phyloP scores from a whole-genome alignment of 208 protist species.

The Trypanosoma platydactyli region DNA sequence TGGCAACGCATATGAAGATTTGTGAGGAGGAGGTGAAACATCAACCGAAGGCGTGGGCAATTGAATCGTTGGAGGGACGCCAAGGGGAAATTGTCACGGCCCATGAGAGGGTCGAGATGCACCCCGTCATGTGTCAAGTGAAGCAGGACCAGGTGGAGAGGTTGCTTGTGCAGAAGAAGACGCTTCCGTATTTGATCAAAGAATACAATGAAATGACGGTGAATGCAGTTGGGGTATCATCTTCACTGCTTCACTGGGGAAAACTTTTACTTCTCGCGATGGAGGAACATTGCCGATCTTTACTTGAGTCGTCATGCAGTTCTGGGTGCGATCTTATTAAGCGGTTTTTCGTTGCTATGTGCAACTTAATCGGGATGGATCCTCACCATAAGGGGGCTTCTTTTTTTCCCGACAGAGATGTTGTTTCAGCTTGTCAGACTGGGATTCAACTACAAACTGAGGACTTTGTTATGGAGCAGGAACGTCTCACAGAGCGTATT shows the following conservation, averaged over 20 bases:
- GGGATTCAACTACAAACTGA: conserved; percentile 34
- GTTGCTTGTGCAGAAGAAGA: neutral
- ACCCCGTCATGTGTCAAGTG: conserved; percentile 7
- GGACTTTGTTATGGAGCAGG: conserved; percentile 41
- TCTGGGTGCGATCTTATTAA: conserved; percentile 8
- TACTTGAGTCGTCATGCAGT: conserved; percentile 1
- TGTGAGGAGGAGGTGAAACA: conserved; percentile 11
- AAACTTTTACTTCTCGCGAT: neutral
- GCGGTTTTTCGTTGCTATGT: neutral
- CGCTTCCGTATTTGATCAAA: neutral
- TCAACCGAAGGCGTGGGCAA: conserved; percentile 1
- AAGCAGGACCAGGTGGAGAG: neutral
- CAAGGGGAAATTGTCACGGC: neutral
- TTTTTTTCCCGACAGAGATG: neutral
- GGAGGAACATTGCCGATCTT: neutral
- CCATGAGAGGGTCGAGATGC: neutral
- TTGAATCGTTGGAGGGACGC: conserved; percentile 5
- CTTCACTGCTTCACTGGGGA: neutral
- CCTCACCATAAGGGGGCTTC: neutral
- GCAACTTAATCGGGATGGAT: neutral
- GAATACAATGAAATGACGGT: neutral
- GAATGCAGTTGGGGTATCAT: neutral
- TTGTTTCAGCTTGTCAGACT: conserved; percentile 8
- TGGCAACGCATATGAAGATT: conserved; percentile 1
- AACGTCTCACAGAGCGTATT: conserved; percentile 38